These are phyloP conservation scores for Luffa aegyptiaca DNA, from an alignment of 306 rosid genomes.

Conservation along the genomic window DNA sequence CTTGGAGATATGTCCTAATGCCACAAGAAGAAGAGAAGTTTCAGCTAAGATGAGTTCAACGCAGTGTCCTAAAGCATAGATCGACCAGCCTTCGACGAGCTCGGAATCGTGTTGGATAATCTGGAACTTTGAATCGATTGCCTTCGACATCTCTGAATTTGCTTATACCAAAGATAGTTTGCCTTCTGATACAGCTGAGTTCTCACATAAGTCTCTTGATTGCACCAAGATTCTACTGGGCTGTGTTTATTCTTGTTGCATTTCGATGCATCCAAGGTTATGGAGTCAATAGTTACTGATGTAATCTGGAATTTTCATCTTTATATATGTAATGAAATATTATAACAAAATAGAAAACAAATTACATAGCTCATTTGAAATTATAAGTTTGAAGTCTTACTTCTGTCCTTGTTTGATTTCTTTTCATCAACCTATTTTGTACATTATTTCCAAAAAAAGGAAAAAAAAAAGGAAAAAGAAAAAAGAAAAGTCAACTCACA, in stretches of 20 bases:
- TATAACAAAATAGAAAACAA: too few species aligned
- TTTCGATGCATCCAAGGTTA: neutral
- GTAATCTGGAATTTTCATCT: too few species aligned
- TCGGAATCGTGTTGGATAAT: neutral
- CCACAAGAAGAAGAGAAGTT: constrained; percentile 36
- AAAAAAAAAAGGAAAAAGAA: too few species aligned
- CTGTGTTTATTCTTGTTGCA: neutral
- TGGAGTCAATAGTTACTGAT: neutral
- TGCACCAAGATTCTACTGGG: neutral
- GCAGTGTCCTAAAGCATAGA: constrained; percentile 56
- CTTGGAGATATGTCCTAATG: constrained; percentile 69
- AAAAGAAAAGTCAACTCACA: too few species aligned
- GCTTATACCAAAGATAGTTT: neutral
- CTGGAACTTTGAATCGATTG: neutral
- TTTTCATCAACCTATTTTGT: too few species aligned
- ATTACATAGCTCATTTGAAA: too few species aligned
- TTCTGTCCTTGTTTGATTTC: too few species aligned
- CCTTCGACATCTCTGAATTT: neutral
- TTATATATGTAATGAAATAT: too few species aligned
- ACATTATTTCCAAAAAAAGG: too few species aligned
- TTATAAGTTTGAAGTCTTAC: too few species aligned
- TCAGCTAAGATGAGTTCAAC: constrained; percentile 17
- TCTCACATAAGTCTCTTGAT: neutral
- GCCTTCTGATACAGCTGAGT: neutral
- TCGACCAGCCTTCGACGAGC: neutral